A percentile compares a stretch with the other conserved stretches of the same genome.
phyloP scores from a whole-genome alignment of 2,329 filamentous ascomycete species.

The Microsporum audouinii region DNA sequence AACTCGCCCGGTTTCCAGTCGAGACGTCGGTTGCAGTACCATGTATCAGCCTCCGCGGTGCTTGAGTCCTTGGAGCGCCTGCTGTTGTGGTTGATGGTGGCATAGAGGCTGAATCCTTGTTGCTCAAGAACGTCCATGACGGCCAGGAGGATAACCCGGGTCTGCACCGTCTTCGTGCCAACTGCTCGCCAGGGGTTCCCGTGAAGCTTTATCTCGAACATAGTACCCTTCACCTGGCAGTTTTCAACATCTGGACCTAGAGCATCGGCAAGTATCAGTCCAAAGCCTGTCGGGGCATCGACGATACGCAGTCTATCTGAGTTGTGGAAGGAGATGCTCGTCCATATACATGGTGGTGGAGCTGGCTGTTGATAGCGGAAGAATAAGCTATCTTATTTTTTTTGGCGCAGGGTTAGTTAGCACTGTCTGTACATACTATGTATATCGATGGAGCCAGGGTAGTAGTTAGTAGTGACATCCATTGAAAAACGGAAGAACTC shows the following conservation, averaged over 20 bases:
- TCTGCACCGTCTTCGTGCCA: conserved; percentile 28
- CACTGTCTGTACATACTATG: conserved; percentile 6
- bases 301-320: conserved; percentile 25
- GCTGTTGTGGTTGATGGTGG: conserved; percentile 27
- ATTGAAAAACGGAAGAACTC: not conserved
- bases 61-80: conserved; percentile 10
- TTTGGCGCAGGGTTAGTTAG: conserved; percentile 15
- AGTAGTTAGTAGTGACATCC: not conserved
- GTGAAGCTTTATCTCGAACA: conserved; percentile 25
- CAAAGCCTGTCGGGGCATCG: conserved; percentile 19
- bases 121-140: conserved; percentile 27
- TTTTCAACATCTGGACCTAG: conserved; percentile 10
- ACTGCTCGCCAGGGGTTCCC: conserved; percentile 25
- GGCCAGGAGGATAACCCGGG: conserved; percentile 25
- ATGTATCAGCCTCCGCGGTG: conserved; percentile 5
- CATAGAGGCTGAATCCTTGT: conserved; percentile 32
- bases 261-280: conserved; percentile 13
- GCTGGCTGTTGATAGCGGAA: conserved; percentile 28
- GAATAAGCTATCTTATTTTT: conserved; percentile 25
- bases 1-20: conserved; percentile 7
- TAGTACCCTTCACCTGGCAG: conserved; percentile 12
- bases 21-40: conserved; percentile 8
- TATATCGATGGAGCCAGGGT: conserved; percentile 7
- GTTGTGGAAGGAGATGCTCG: conserved; percentile 27
- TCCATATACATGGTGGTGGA: conserved; percentile 29